Evolutionary conservation across 148 eudicot genomes (phyloP).

Genomic region (Nepenthes gracilis): DNA sequence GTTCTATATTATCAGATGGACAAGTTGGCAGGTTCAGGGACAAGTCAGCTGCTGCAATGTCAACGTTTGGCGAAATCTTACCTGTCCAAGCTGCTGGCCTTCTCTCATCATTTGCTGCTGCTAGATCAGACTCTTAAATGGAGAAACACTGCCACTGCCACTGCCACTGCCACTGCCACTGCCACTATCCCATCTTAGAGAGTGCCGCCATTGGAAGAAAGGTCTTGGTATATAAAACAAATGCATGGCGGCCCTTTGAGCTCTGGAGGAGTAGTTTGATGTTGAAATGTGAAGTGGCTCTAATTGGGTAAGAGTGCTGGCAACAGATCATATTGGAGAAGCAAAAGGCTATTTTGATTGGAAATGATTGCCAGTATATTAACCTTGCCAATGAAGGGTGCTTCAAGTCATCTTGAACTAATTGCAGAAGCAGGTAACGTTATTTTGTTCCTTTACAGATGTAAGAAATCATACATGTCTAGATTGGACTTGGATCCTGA

Average conservation of each 20-base stretch:
- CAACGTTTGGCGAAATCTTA: constrained; percentile 72
- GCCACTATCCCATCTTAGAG: background rate
- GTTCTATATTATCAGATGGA: constrained; percentile 80
- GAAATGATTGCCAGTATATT: background rate
- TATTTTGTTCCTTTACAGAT: no score
- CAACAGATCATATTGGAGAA: background rate
- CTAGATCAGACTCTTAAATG: constrained; percentile 62
- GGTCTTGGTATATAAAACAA: no score
- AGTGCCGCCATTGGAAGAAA: background rate
- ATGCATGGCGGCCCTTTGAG: no score
- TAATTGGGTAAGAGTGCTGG: no score
- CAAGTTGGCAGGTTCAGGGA: constrained; percentile 77
- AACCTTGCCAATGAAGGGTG: background rate
- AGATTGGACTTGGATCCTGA: no score
- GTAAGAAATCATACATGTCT: no score
- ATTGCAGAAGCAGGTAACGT: no score
- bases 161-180: background rate
- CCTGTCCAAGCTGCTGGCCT: constrained; percentile 97
- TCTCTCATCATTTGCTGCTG: constrained; percentile 74
- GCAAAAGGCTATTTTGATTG: background rate
- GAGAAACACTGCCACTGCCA: constrained; percentile 1
- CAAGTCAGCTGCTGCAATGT: constrained; percentile 49
- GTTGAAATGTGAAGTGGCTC: no score
- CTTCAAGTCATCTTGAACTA: no score
- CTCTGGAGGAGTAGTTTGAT: no score